These are phyloP conservation scores for Nematocida displodere DNA, from an alignment of 371 early-diverging fungal genomes.

Conservation along the genomic window DNA sequence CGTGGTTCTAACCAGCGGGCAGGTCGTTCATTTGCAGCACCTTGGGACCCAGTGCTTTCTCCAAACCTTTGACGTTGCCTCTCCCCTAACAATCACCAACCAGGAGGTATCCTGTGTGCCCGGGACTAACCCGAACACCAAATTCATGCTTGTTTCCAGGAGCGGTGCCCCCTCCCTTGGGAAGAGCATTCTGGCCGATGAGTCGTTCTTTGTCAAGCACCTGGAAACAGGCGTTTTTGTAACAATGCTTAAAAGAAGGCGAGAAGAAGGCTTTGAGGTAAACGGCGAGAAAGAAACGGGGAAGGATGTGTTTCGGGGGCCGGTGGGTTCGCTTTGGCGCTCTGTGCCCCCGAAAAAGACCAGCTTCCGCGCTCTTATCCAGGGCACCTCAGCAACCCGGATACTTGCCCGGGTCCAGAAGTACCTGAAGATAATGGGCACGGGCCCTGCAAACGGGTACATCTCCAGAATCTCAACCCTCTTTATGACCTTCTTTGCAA, in stretches of 20 bases:
- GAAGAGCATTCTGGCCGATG: background rate
- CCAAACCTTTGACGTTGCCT: constrained; percentile 23
- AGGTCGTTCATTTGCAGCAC: constrained; percentile 23
- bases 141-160: constrained; percentile 6
- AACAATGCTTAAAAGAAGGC: background rate
- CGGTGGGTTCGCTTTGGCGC: constrained; percentile 9
- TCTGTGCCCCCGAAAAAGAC: background rate
- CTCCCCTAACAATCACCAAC: constrained; percentile 17
- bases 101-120: constrained; percentile 33
- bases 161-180: background rate
- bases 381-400: no score
- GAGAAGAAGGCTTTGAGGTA: constrained; percentile 25
- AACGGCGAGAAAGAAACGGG: constrained; percentile 30
- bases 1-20: constrained; percentile 6
- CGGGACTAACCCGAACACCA: background rate
- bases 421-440: no score
- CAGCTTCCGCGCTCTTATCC: background rate
- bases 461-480: no score
- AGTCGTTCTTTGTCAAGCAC: constrained; percentile 29
- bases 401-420: no score
- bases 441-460: no score
- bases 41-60: constrained; percentile 9
- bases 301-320: background rate
- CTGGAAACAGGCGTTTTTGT: constrained; percentile 37
- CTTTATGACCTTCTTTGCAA: background rate